Base-by-base conservation (phyloP, 78 protist genomes). In the Dictyostelium discoideum region DNA sequence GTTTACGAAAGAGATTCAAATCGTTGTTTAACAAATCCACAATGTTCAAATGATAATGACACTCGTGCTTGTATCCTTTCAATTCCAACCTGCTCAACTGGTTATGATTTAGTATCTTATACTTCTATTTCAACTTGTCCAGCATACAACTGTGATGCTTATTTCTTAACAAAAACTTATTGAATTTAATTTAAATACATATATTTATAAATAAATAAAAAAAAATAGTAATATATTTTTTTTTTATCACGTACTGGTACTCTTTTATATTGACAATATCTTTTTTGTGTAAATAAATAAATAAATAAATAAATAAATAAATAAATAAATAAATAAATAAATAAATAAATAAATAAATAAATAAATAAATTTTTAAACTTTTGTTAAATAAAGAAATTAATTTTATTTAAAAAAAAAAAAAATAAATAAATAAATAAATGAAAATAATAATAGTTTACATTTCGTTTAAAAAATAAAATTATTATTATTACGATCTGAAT, bases 331-430 rank as follows among this genome's bases (percentile, higher is more conserved):
- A 50, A 11, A 42, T 14, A 60, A 60, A 60, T 1, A 50, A 50
- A 50, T 50, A 50, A 50, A 50, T 10, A 50, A 11, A 42, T 14
- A 60, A 60, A 60, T 1, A 50, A 50, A 50, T 50, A 50, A 50
- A 50, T 10, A 50, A 11, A 42, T 14, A 60, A 60, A 60, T 1
- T 20, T 20, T 20, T 50, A 32, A 32, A 32, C 13, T 50, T 60
- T 60, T 60, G n/a, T 69, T 69, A 69, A 69, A 69, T 26, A 69
- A 69, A 69, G 37, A 69, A 69, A 69, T 69, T 69, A 69, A 69
- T 69, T 69, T 65, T 69, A 24, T 69, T 69, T 6, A 65, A n/a
- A 65, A 63, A 63, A 63, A 65, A n/a, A n/a, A 65, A 7, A 65
- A 24, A 65, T n/a, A n/a, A n/a, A n/a, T n/a, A n/a, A 32, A 32